Base-by-base conservation (phyloP, 2,329 filamentous ascomycete genomes). In the Colletotrichum spinosum region DNA sequence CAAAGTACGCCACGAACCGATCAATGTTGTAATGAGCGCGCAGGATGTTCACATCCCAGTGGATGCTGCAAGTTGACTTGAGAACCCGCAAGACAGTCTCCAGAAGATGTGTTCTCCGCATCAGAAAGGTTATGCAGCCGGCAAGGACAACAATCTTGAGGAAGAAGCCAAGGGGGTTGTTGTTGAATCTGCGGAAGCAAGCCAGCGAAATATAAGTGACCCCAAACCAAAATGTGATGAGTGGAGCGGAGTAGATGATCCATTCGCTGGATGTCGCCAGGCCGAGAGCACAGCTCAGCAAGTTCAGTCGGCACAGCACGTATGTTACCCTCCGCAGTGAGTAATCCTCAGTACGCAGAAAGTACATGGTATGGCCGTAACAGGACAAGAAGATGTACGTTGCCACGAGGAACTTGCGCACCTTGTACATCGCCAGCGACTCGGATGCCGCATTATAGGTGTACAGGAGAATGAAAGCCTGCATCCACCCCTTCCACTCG, bases 401-500 rank as follows among this genome's bases (percentile, higher is more conserved):
- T 1, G 86, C 82, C 7, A 88, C 79, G 33, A 85, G 76, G 4
- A 89, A 72, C 13, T 86, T 83, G 11, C 86, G 76, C 55, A 86
- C 75, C 69, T 86, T 80, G 74, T 88, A 87, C 38, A 87, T 80
- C 71, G 81, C 81, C 5, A 86, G 73, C 2, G 77, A 72, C 66
- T 78, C 78, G 7, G 82, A 85, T 11, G 67, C 67, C 17, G 84
- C 81, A 39, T 86, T 85, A 73, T 87, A 90, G 66, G 88, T 84
- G 70, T 88, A 90, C 11, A 87, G 76, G 4, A 82, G 70, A 51
- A 83, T 76, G 15, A 82, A 74, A 12, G 81, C 79, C 68, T 90
- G 87, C 85, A 90, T 88, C 80, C 86, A 85, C 2, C 89, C 89
- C 75, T 90, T 90, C 83, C 87, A 89, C 72, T 91, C 89, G 67